Conservation (phyloP, 2,329 filamentous ascomycete genomes). For the Phyllosticta citrichinensis region DNA sequence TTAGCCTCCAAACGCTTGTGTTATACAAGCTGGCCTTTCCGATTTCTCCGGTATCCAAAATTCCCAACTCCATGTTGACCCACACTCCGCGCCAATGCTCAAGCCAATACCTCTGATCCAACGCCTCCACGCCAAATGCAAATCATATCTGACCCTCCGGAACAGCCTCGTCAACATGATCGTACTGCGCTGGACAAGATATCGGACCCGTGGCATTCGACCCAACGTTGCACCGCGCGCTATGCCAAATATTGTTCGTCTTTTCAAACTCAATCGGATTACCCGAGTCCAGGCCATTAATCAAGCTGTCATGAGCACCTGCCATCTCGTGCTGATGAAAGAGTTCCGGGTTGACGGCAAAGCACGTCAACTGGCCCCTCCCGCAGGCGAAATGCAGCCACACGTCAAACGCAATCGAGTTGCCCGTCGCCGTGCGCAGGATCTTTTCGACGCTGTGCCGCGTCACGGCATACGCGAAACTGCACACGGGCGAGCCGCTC, state of each 20-base stretch:
- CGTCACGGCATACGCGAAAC: conserved; percentile 10
- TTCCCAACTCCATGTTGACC: neutral
- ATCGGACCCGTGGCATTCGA: neutral
- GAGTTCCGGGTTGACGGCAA: conserved; percentile 11
- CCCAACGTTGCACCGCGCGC: conserved; percentile 8
- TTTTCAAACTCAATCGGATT: neutral
- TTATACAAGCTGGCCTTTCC: neutral
- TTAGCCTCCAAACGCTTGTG: neutral
- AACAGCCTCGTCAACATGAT: neutral
- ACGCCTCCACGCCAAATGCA: neutral
- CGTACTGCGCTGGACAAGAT: neutral
- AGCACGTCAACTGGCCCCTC: neutral
- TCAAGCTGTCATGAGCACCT: conserved; percentile 8
- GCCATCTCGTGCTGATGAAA: conserved; percentile 11
- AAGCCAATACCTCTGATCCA: neutral
- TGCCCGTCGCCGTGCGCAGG: neutral
- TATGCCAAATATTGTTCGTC: conserved; percentile 12
- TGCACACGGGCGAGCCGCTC: conserved; percentile 8
- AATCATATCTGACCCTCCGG: neutral
- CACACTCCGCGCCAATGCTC: neutral
- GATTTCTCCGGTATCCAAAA: neutral
- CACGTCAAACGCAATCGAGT: conserved; percentile 3
- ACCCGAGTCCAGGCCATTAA: conserved; percentile 1
- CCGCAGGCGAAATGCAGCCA: conserved; percentile 10
- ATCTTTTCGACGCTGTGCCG: neutral